A percentile compares a stretch with the other conserved stretches of the same genome.
phyloP scores from a whole-genome alignment of 163 green algal genomes.

The Prototheca wickerhamii region DNA sequence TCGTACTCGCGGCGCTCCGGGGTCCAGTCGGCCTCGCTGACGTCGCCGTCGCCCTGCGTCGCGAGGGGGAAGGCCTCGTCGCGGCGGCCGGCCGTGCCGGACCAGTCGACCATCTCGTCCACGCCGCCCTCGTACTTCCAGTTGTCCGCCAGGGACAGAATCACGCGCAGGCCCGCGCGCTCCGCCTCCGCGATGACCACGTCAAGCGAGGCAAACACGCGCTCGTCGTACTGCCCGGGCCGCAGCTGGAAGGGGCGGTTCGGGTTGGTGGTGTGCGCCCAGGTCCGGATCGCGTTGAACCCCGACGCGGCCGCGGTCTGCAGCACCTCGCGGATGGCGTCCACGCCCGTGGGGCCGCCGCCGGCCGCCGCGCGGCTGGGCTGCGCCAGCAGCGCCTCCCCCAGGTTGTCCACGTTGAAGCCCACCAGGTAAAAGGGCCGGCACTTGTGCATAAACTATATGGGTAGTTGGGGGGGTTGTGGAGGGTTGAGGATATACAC shows the following conservation, averaged over 20 bases:
- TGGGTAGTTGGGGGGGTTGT: background rate
- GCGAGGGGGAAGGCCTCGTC: conserved; percentile 8
- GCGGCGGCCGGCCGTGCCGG: conserved; percentile 12
- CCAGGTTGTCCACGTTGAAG: conserved; percentile 49
- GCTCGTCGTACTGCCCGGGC: conserved; percentile 33
- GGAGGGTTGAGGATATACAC: background rate
- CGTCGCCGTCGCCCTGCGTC: conserved; percentile 26
- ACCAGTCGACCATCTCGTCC: conserved; percentile 52
- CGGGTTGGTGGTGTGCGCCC: conserved; percentile 42
- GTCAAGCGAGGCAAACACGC: conserved; percentile 42
- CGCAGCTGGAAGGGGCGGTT: conserved; percentile 23
- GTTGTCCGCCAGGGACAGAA: conserved; percentile 58
- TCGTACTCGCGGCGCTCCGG: conserved; percentile 47
- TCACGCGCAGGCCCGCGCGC: conserved; percentile 32
- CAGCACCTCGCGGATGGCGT: conserved; percentile 20
- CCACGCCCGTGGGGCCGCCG: background rate
- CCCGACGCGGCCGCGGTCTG: conserved; percentile 6
- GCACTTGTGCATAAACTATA: conserved; percentile 37
- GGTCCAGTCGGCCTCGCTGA: conserved; percentile 13
- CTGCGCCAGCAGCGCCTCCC: conserved; percentile 14
- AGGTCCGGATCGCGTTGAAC: conserved; percentile 43
- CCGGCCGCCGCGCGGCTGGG: background rate
- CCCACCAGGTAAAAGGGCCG: conserved; percentile 41
- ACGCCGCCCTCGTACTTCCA: conserved; percentile 48
- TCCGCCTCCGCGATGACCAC: conserved; percentile 42